Evolutionary conservation across 345 rosid species (phyloP), one percentile per base, ranked within the genome.

Genomic region (Gossypioides kirkii): DNA sequence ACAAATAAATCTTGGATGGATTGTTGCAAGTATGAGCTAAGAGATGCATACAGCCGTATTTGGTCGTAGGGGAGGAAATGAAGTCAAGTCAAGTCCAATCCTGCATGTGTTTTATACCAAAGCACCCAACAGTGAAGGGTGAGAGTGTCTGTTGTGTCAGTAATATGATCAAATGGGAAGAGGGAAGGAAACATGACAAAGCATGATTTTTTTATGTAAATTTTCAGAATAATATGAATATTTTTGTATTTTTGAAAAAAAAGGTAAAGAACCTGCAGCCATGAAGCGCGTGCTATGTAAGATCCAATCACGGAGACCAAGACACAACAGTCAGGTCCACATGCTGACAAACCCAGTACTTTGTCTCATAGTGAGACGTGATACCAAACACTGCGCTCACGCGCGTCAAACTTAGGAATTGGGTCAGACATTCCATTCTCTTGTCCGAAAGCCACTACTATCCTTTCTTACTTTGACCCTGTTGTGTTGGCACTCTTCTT

Each of bases 271-370:
- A 17, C 50, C 45, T 50, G 77, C 64, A 14, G 22, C 77, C 36
- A 20, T 4, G 81, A 72, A 77, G 75, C 77, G 80, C 82, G 83
- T 81, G 82, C 65, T 41, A 0, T 28, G 70, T 70, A 67, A 45
- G 75, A 79, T 56, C 54, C 53, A 52, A 69, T 77, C 67, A 66
- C 61, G 53, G 13, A 61, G 73, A 62, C 61, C 58, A 17, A 72
- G 82, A 10, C 73, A 70, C 68, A 12, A 2, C 50, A 6, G 55
- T 47, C 79, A 56, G 80, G 75, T 62, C 86, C 84, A 78, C 76
- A 62, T 38, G 53, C 88, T 84, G 90, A 80, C 86, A 81, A 78
- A 87, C n/a, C 47, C 82, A 76, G 75, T 75, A 14, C 77, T 76
- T 81, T 80, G 86, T 76, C 81, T 62, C 78, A 78, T 87, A 53